Conservation (phyloP, 352 stramenopile genomes). For the Globisporangium orthogonon region DNA sequence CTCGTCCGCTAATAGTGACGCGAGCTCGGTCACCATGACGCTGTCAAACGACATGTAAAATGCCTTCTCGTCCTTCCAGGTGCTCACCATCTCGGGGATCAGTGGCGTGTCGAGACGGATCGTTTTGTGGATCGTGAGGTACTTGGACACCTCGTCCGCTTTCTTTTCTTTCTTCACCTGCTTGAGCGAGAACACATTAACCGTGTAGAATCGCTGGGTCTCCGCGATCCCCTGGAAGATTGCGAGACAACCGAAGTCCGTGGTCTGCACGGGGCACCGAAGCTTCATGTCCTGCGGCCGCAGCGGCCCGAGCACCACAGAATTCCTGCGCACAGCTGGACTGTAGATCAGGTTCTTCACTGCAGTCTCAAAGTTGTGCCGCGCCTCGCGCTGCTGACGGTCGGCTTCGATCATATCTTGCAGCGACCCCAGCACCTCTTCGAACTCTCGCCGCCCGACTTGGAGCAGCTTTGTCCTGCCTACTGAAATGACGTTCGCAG, state of each 20-base stretch:
- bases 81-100: constrained; percentile 64
- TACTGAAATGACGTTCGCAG: constrained; percentile 91
- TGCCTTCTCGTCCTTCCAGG: constrained; percentile 73
- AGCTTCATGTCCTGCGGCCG: constrained; percentile 61
- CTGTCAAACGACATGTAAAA: constrained; percentile 79
- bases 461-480: constrained; percentile 82
- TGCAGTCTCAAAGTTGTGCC: constrained; percentile 77
- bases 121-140: constrained; percentile 58
- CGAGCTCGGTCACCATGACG: constrained; percentile 60
- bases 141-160: constrained; percentile 61
- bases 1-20: constrained; percentile 52
- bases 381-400: constrained; percentile 44
- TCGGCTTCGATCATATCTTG: constrained; percentile 34
- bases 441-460: constrained; percentile 94
- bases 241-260: constrained; percentile 65
- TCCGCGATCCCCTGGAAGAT: constrained; percentile 65
- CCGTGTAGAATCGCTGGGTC: constrained; percentile 55
- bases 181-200: constrained; percentile 75
- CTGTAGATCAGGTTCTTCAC: constrained; percentile 83
- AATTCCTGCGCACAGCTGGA: constrained; percentile 41
- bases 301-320: constrained; percentile 35
- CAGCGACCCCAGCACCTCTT: constrained; percentile 55
- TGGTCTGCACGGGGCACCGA: constrained; percentile 66
- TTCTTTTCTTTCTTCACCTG: constrained; percentile 65
- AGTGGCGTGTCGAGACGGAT: constrained; percentile 66